phyloP scores from a whole-genome alignment of 108 stramenopile genomes.

The Fragilariopsis cylindrus region DNA sequence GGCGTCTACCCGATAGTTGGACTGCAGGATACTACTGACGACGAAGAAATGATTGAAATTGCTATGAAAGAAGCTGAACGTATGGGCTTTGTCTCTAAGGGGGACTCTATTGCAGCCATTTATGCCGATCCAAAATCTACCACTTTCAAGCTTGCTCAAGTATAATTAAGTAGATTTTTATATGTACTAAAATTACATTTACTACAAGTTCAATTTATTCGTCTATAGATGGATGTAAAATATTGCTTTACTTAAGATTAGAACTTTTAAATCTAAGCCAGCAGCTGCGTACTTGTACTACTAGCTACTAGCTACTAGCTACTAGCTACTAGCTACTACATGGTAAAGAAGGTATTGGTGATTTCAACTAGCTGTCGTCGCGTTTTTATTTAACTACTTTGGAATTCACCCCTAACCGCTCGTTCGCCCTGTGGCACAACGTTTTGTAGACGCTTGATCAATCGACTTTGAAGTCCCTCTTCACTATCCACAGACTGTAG shows the following conservation, averaged over 20 bases:
- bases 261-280: no score
- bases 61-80: constrained; percentile 65
- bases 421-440: constrained; percentile 82
- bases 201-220: no score
- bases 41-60: constrained; percentile 42
- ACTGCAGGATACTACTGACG: constrained; percentile 21
- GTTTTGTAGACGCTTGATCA: constrained; percentile 71
- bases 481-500: constrained; percentile 60
- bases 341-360: neutral
- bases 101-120: constrained; percentile 69
- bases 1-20: constrained; percentile 82
- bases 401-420: constrained; percentile 74
- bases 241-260: no score
- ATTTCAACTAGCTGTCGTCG: neutral
- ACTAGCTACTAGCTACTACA: neutral
- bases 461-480: constrained; percentile 64
- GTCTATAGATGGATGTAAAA: no score
- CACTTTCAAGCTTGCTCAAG: constrained; percentile 59
- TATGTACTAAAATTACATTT: neutral
- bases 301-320: no score
- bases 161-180: constrained; percentile 22
- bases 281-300: no score
- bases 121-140: constrained; percentile 43
- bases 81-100: constrained; percentile 67
- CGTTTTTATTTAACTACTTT: constrained; percentile 55